Conservation (phyloP, 768 basidiomycete species). For the Termitomyces sp. region DNA sequence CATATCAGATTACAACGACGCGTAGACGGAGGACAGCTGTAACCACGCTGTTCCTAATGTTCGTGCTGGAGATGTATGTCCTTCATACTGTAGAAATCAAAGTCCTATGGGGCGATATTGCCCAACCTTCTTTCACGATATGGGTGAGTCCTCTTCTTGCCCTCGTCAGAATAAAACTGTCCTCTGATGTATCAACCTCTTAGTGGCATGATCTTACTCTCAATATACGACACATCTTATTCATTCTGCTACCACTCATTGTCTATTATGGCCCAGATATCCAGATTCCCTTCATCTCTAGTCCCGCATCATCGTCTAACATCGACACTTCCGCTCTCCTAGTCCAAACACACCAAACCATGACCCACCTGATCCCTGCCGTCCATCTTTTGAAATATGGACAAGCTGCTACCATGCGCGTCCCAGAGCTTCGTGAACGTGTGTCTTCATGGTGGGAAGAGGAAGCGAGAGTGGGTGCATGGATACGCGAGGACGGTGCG, state of each 20-base stretch:
- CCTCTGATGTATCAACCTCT: not conserved
- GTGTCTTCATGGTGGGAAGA: conserved; percentile 51
- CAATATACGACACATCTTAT: conserved; percentile 47
- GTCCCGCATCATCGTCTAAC: conserved; percentile 20
- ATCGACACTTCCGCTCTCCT: conserved; percentile 12
- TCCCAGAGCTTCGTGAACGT: conserved; percentile 39
- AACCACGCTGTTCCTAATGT: conserved; percentile 41
- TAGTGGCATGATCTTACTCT: conserved; percentile 67
- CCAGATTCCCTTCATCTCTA: conserved; percentile 22
- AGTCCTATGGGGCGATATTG: conserved; percentile 28
- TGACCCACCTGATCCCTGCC: conserved; percentile 34
- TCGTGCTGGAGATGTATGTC: conserved; percentile 50
- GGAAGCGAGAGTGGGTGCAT: conserved; percentile 46
- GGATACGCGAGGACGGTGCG: conserved; percentile 39
- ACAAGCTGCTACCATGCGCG: conserved; percentile 51
- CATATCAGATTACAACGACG: conserved; percentile 20
- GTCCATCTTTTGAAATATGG: conserved; percentile 52
- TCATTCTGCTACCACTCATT: conserved; percentile 50
- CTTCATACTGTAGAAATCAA: conserved; percentile 40
- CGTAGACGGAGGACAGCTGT: conserved; percentile 36
- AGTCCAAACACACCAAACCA: conserved; percentile 25
- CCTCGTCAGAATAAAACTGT: not conserved
- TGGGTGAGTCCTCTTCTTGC: conserved; percentile 23
- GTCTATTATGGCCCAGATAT: conserved; percentile 37
- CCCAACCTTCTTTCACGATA: conserved; percentile 17